These are phyloP conservation scores for Candida gigantensis DNA, from an alignment of 1,139 yeast species.

Conservation along the genomic window DNA sequence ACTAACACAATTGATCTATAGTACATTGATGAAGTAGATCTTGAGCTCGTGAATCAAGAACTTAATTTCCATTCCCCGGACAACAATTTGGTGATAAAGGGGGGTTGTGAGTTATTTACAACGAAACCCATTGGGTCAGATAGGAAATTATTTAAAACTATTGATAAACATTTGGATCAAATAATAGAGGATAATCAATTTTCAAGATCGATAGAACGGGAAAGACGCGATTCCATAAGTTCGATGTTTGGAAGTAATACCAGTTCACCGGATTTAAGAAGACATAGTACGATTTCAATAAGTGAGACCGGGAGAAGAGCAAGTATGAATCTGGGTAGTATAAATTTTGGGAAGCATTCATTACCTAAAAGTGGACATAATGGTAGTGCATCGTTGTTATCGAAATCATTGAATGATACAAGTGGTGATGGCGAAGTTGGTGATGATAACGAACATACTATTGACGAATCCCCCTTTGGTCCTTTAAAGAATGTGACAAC, in stretches of 20 bases:
- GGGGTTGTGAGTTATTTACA: constrained; percentile 93
- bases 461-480: constrained; percentile 84
- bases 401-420: constrained; percentile 24
- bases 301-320: constrained; percentile 29
- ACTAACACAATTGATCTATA: constrained; percentile 24
- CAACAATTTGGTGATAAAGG: constrained; percentile 68
- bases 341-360: constrained; percentile 10
- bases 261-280: constrained; percentile 27
- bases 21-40: constrained; percentile 91
- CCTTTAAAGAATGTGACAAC: constrained; percentile 83
- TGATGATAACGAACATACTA: constrained; percentile 18
- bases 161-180: constrained; percentile 78
- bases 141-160: constrained; percentile 80
- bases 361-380: constrained; percentile 8
- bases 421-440: constrained; percentile 22
- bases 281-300: constrained; percentile 22
- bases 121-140: constrained; percentile 93
- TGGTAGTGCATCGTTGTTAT: constrained; percentile 12
- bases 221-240: constrained; percentile 39
- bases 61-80: constrained; percentile 87
- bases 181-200: constrained; percentile 57
- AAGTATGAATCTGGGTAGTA: constrained; percentile 18
- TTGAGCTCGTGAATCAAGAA: constrained; percentile 84
- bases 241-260: constrained; percentile 41
- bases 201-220: constrained; percentile 43